Evolutionary conservation across 2,329 filamentous ascomycete genomes (phyloP).

Genomic region (Ophiosphaerella narmari): DNA sequence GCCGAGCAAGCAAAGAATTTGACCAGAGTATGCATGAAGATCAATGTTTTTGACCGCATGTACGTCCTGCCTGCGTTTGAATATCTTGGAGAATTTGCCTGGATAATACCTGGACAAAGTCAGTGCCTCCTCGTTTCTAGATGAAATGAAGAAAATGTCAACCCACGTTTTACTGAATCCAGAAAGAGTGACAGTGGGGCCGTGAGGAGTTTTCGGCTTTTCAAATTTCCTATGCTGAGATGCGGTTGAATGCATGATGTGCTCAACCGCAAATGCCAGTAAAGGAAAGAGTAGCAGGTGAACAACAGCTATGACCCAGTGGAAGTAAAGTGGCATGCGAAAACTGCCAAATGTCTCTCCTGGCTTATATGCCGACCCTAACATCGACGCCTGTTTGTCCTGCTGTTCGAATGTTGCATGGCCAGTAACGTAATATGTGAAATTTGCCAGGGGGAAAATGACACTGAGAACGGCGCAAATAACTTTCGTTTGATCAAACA

Average conservation of each 20-base stretch:
- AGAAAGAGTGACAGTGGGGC: constrained; percentile 48
- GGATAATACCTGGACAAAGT: constrained; percentile 14
- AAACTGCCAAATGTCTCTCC: constrained; percentile 2
- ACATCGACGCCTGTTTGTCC: constrained; percentile 18
- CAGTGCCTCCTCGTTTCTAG: too few species aligned
- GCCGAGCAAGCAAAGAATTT: constrained; percentile 33
- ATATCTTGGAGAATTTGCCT: constrained; percentile 18
- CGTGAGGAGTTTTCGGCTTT: constrained; percentile 2
- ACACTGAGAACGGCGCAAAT: constrained; percentile 20
- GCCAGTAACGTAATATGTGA: constrained; percentile 32
- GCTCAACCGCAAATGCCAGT: constrained; percentile 25
- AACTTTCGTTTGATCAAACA: constrained; percentile 15
- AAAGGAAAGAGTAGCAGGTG: constrained; percentile 28
- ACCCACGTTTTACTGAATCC: constrained; percentile 28
- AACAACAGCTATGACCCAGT: constrained; percentile 25
- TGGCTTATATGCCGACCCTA: constrained; percentile 3
- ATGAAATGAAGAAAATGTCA: too few species aligned
- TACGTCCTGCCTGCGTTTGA: constrained; percentile 24
- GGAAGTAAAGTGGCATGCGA: constrained; percentile 23
- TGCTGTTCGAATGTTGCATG: constrained; percentile 22
- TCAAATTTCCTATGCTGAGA: constrained; percentile 42
- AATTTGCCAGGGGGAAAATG: constrained; percentile 27
- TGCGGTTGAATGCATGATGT: constrained; percentile 24
- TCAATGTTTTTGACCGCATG: constrained; percentile 26
- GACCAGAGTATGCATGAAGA: constrained; percentile 24